Base-by-base conservation (phyloP, 768 basidiomycete genomes). In the Grammothele lineata region DNA sequence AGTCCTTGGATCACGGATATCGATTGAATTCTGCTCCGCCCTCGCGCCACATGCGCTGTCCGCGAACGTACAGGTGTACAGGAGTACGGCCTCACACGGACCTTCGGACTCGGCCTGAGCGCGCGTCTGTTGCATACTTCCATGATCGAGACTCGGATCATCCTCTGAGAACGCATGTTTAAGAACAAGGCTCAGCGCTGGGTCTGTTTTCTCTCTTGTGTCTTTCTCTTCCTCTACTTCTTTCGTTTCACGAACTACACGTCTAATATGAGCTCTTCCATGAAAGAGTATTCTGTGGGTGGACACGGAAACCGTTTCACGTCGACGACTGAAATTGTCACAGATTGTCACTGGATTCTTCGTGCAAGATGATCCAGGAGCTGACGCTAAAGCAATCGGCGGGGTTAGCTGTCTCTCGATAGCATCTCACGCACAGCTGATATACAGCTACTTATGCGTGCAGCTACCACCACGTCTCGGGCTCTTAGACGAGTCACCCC, bases 401-500 rank as follows among this genome's bases (percentile, higher is more conserved):
- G 56, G 66, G 2, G 68, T 70, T 43, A 11, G 45, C 37, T 43
- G 8, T 11, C 6, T 34, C 15, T 19, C 5, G 2, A 36, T 21
- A 7, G n/a, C 18, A 36, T 17, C 35, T 9, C 35, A 7, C 8
- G 12, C 17, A 8, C 18, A 19, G n/a, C 27, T 30, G 35, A 36
- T 36, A n/a, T 36, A n/a, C 17, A 6, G 8, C 6, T 8, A 7
- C 7, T 36, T n/a, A 10, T 21, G 35, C 19, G 26, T 47, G 8
- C 14, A 85, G 83, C 60, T 82, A 18, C 81, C 75, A 0, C 62
- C 72, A 4, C 66, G 74, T 14, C 83, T 87, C 43, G 85, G 83
- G 14, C 70, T 86, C 14, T 51, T 78, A 11, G 81, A 85, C 44
- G 56, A 66, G 7, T 68, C 73, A 0, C 40, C 66, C 0, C 63